Evolutionary conservation across 768 basidiomycete species (phyloP), one percentile per base, ranked within the genome.

Genomic region (Suillus hirtellus): DNA sequence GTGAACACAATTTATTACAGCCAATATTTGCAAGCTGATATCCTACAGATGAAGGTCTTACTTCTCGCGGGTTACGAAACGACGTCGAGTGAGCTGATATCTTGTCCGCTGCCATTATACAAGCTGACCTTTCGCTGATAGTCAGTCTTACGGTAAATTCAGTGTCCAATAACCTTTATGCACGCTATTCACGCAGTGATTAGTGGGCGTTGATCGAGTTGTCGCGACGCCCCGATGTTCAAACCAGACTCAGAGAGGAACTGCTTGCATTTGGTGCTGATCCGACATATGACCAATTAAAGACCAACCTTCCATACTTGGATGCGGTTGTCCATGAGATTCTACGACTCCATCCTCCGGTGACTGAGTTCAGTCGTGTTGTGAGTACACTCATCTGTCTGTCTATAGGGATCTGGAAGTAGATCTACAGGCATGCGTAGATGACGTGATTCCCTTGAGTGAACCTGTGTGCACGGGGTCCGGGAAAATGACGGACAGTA

Each of bases 281-380:
- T 56, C 75, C 76, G n/a, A 75, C 76, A 3, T 81, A 75, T 74
- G 78, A 81, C 49, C 72, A 78, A 67, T 73, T 82, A 34, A 71
- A 64, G 4, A 69, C 66, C 63, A 72, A 43, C 59, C 65, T 79
- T 34, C 81, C 79, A n/a, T 79, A 76, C 63, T 74, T 82, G 37
- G 80, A 82, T 60, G 79, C 78, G 9, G 72, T 80, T 21, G 72
- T 78, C 4, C 75, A 74, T 43, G 81, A 82, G 62, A 72, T 71
- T 4, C 66, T 82, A 27, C 72, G 81, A 19, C 42, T 79, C 4
- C 78, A 81, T 61, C 74, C 79, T 4, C 69, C 78, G 0, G 37
- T 76, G 19, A 54, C 65, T 1, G 71, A 77, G 42, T 72, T 72
- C 1, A 62, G 35, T 21, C 75, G 79, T 11, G 55, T 73, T 14